Conservation (phyloP, 2,329 filamentous ascomycete species). For the Claviceps africana region DNA sequence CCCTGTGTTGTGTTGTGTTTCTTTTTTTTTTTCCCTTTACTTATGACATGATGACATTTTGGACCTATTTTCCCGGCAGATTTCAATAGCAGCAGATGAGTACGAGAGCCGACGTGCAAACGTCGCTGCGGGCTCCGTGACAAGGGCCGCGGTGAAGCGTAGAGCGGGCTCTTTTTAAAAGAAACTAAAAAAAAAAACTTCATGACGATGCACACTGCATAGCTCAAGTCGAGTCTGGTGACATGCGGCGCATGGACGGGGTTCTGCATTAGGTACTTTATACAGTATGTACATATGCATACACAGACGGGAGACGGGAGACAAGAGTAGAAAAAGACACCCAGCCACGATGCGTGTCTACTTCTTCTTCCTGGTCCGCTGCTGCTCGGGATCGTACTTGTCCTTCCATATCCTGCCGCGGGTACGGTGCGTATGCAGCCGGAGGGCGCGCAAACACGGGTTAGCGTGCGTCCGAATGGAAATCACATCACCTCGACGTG, state of each 20-base stretch:
- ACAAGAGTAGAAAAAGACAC: neutral
- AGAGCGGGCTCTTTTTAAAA: too few species aligned
- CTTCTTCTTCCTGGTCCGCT: constrained; percentile 26
- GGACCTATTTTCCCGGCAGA: neutral
- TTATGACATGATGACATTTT: neutral
- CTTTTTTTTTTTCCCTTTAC: too few species aligned
- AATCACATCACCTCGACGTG: neutral
- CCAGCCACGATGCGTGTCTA: neutral
- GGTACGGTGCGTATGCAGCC: neutral
- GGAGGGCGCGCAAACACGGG: neutral
- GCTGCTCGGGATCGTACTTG: constrained; percentile 55
- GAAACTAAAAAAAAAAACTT: too few species aligned
- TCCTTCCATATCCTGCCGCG: constrained; percentile 99
- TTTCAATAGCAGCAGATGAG: neutral
- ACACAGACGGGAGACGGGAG: neutral
- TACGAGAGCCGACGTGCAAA: too few species aligned
- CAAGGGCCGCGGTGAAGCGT: too few species aligned
- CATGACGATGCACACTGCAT: too few species aligned
- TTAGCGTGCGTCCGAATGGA: neutral
- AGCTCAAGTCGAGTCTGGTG: too few species aligned
- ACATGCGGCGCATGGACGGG: too few species aligned
- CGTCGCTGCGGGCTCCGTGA: too few species aligned
- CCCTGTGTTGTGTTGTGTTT: neutral
- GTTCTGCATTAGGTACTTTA: too few species aligned
- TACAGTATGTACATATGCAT: too few species aligned